A percentile compares a stretch with the other conserved stretches of the same genome.
phyloP scores from a whole-genome alignment of 257 asterid species.

The Henckelia pumila region DNA sequence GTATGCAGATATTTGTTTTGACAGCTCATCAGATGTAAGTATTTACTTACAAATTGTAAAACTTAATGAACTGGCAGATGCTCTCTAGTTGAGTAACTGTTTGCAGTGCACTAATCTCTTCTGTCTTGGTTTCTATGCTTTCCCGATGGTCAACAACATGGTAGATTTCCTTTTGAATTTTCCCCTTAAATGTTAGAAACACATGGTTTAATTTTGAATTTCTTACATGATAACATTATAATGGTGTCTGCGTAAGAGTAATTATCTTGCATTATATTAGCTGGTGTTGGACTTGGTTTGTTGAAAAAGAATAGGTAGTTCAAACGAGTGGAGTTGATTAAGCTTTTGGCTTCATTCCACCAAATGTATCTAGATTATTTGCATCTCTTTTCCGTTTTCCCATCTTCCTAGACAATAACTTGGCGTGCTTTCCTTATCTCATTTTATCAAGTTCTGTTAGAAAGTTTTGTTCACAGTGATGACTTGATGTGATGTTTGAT shows the following conservation, averaged over 20 bases:
- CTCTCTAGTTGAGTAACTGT: neutral
- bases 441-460: conserved; percentile 2
- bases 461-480: neutral
- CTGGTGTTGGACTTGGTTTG: neutral
- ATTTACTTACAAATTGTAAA: conserved; percentile 16
- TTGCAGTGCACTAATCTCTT: conserved; percentile 19
- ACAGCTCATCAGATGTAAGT: conserved; percentile 81
- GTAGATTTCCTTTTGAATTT: conserved; percentile 1
- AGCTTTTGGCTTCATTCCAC: conserved; percentile 13
- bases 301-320: conserved; percentile 11
- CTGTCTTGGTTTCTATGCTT: conserved; percentile 9
- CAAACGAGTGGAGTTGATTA: conserved; percentile 3
- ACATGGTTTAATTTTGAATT: neutral
- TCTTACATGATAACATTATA: neutral
- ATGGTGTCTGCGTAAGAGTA: neutral
- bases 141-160: neutral
- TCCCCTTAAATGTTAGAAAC: conserved; percentile 7
- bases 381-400: neutral
- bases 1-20: conserved; percentile 77
- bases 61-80: conserved; percentile 12
- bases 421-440: neutral
- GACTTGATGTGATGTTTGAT: neutral
- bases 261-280: conserved; percentile 11
- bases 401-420: conserved; percentile 2
- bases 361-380: neutral